Conservation (phyloP, 345 rosid genomes). For the Ceriops tagal region DNA sequence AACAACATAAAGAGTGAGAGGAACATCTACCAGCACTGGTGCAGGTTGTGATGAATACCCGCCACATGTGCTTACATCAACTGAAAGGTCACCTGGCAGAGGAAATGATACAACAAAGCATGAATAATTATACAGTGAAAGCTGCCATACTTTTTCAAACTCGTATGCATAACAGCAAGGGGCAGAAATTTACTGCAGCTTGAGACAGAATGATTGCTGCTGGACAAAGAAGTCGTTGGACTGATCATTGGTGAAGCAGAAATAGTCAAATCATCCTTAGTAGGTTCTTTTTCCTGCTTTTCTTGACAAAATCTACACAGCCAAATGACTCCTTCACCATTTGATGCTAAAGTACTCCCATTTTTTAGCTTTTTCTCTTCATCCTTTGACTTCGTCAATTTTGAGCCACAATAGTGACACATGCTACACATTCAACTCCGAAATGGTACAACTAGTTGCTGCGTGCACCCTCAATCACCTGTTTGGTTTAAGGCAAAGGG, state of each 20-base stretch:
- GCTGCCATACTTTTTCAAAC: conserved; percentile 2
- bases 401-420: conserved; percentile 42
- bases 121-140: conserved; percentile 9
- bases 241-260: conserved; percentile 44
- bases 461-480: conserved; percentile 3
- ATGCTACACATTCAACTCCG: conserved; percentile 22
- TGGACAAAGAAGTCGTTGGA: conserved; percentile 56
- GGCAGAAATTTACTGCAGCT: conserved; percentile 49
- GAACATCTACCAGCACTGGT: conserved; percentile 1
- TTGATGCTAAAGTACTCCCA: conserved; percentile 25
- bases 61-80: conserved; percentile 51
- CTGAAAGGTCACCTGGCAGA: conserved; percentile 65
- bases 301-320: conserved; percentile 52
- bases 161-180: background rate
- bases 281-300: conserved; percentile 32
- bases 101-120: conserved; percentile 11
- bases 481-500: conserved; percentile 4
- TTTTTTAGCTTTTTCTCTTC: conserved; percentile 30
- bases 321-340: conserved; percentile 28
- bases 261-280: conserved; percentile 28
- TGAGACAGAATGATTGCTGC: conserved; percentile 58
- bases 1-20: background rate
- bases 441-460: background rate
- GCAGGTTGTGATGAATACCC: conserved; percentile 36
- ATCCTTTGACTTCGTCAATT: conserved; percentile 21